Percentiles rank a stretch among this genome's conserved stretches.
Evolutionary conservation across 2,329 filamentous ascomycete genomes (phyloP).

Genomic region (Colletotrichum plurivorum): DNA sequence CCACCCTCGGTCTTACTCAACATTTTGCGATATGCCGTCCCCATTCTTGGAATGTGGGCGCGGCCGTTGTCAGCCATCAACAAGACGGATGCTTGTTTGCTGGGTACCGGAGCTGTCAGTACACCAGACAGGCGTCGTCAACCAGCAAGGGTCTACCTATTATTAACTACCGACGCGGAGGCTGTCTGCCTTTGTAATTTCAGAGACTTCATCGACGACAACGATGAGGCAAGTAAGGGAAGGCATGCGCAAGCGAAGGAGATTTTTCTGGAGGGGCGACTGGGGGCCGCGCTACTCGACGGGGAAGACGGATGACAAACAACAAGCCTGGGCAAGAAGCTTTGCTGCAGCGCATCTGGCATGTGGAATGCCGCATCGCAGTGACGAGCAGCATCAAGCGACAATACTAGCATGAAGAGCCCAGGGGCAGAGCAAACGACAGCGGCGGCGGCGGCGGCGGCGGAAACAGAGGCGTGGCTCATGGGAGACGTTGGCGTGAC

Average conservation of each 20-base stretch:
- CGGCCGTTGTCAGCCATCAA: background rate
- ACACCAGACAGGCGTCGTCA: constrained; percentile 14
- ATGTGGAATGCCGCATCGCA: constrained; percentile 15
- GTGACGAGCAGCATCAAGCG: background rate
- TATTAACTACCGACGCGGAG: constrained; percentile 1
- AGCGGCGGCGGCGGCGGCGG: constrained; percentile 37
- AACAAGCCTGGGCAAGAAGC: constrained; percentile 18
- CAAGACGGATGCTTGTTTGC: constrained; percentile 33
- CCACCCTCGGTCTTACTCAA: background rate
- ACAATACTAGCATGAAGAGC: background rate
- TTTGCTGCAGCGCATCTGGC: constrained; percentile 5
- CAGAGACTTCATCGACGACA: background rate
- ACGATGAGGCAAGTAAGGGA: constrained; percentile 3
- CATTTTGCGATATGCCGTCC: constrained; percentile 19
- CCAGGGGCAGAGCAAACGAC: constrained; percentile 35
- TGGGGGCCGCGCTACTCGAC: constrained; percentile 9
- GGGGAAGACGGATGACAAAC: constrained; percentile 29
- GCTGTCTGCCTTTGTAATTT: constrained; percentile 17
- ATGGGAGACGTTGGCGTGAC: constrained; percentile 28
- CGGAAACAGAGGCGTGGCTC: constrained; percentile 15
- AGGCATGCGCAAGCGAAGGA: constrained; percentile 19
- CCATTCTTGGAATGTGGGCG: constrained; percentile 32
- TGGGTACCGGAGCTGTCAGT: constrained; percentile 21
- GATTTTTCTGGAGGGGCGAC: background rate
- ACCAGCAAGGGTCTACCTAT: background rate